Percentiles rank a stretch among this genome's conserved stretches.
Evolutionary conservation across 2,329 filamentous ascomycete species (phyloP).

Genomic region (Zymoseptoria crescenta): DNA sequence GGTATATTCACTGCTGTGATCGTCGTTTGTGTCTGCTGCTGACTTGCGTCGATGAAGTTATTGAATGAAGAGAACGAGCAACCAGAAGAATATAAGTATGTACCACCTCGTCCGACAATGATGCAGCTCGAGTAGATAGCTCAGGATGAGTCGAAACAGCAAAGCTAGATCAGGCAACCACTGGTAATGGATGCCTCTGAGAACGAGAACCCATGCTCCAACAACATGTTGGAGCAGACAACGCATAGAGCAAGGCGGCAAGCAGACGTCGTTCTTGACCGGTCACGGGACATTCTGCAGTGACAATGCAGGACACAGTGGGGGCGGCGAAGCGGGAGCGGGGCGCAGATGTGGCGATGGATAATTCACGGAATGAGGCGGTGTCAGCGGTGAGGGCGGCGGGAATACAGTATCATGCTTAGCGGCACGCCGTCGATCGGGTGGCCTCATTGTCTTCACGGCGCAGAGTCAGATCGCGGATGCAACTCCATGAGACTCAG

Average conservation of each 20-base stretch:
- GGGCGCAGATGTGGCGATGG: not conserved
- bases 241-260: not conserved
- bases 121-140: not conserved
- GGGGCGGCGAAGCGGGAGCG: not conserved
- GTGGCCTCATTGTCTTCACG: not conserved
- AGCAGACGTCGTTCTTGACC: not conserved
- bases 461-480: too few species aligned
- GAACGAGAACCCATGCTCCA: not conserved
- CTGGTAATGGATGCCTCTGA: not conserved
- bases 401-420: not conserved
- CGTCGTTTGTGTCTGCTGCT: not conserved
- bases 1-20: not conserved
- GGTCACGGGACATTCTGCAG: not conserved
- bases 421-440: not conserved
- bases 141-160: not conserved
- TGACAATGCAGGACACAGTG: not conserved
- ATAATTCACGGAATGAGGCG: not conserved
- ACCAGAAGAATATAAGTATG: not conserved
- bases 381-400: not conserved
- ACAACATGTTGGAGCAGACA: not conserved
- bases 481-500: too few species aligned
- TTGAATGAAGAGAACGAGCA: not conserved
- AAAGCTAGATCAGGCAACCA: not conserved
- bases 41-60: not conserved
- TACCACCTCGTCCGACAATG: not conserved